Evolutionary conservation across 2,329 filamentous ascomycete species (phyloP).

Genomic region (Xylariaceae sp.): DNA sequence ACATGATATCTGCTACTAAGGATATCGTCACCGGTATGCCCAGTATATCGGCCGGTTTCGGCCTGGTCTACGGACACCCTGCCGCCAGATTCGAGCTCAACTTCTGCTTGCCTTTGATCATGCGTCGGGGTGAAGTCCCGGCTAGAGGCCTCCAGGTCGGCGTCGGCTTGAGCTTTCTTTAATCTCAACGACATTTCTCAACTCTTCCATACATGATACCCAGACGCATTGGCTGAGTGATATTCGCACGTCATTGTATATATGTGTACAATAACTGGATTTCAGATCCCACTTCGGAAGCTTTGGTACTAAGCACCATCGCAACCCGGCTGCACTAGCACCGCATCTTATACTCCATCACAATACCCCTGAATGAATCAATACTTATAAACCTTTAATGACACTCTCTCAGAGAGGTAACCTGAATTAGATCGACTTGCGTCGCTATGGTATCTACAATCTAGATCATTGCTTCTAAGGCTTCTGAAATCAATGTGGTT

Average conservation of each 20-base stretch:
- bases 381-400: no score
- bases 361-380: no score
- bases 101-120: slow-evolving; percentile 80
- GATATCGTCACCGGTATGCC: slow-evolving; percentile 74
- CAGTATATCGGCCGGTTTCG: slow-evolving; percentile 80
- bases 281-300: no score
- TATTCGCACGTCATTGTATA: no score
- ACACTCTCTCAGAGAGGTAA: background rate
- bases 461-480: background rate
- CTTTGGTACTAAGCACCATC: no score
- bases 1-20: slow-evolving; percentile 58
- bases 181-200: slow-evolving; percentile 28
- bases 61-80: slow-evolving; percentile 91
- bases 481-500: background rate
- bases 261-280: no score
- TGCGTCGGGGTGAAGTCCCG: slow-evolving; percentile 78
- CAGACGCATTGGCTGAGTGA: background rate
- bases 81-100: slow-evolving; percentile 94
- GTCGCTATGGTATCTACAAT: background rate
- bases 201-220: background rate
- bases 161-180: slow-evolving; percentile 95
- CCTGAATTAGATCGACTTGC: slow-evolving; percentile 3
- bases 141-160: slow-evolving; percentile 92
- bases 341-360: no score
- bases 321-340: no score